Base-by-base conservation (phyloP, 2,329 filamentous ascomycete species). In the Ascochyta lentis region DNA sequence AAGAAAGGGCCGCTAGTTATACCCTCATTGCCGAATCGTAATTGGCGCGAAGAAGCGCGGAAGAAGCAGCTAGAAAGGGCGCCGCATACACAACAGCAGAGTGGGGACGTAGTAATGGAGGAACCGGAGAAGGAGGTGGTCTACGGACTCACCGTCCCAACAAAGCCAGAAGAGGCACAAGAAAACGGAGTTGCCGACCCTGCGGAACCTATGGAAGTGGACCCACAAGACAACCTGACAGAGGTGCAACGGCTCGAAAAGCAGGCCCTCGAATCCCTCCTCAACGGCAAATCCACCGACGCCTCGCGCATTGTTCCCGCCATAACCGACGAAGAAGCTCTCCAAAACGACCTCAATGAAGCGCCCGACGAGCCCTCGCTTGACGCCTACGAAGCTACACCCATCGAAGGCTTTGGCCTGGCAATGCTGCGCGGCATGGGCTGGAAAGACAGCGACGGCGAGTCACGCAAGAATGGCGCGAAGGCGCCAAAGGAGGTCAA, bases 371-470 rank as follows among this genome's bases (percentile, higher is more conserved):
- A 86, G 27, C 88, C 92, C 4, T 90, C 87, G 0, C 79, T 96
- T 16, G 90, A 91, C 31, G 91, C 95, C 68, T 98, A 98, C 77
- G 89, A 90, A 55, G 87, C 89, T 12, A 89, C 96, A 59, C 94
- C 95, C 0, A 92, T 98, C 15, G 94, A 97, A 65, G 92, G 97
- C 66, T 99, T 98, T 63, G 95, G 95, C 7, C 90, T 92, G 16
- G 92, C 93, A 0, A 82, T 98, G 61, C 82, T 99, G 33, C 87
- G 93, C 29, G 92, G 93, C 9, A 97, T 98, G 90, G 95, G 95
- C 8, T 97, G 94, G 93, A 92, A 97, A 68, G 86, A 87, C 60
- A 86, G 83, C 16, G 81, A 86, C 59, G 77, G 79, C 35, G 80
- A 86, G 47, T 27, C 43, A 78, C 75, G 83, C 50, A 76, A 76